These are phyloP conservation scores for Brachypodium distachyon DNA, from an alignment of 202 grass and related monocot genomes.

Conservation along the genomic window DNA sequence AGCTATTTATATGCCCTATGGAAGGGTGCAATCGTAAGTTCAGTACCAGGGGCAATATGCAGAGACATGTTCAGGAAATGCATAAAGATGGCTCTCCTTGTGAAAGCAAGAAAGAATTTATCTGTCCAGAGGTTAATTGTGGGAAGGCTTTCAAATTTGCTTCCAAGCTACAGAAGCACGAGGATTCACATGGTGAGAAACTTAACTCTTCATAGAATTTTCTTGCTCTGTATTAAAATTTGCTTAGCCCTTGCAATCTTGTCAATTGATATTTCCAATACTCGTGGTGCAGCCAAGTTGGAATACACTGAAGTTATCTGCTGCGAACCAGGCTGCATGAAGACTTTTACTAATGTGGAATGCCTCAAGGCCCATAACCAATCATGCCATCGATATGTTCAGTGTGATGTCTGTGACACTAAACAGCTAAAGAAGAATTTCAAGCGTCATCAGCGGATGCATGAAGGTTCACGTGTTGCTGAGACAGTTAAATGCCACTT, in stretches of 20 bases:
- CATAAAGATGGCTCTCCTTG: slow-evolving; percentile 40
- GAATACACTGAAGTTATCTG: slow-evolving; percentile 75
- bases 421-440: slow-evolving; percentile 89
- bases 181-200: slow-evolving; percentile 73
- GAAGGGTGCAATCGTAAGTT: slow-evolving; percentile 56
- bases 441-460: slow-evolving; percentile 59
- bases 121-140: slow-evolving; percentile 63
- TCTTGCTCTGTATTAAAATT: background rate
- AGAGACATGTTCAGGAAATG: slow-evolving; percentile 62
- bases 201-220: background rate
- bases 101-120: slow-evolving; percentile 41
- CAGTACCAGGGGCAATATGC: slow-evolving; percentile 68
- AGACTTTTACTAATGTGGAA: slow-evolving; percentile 54
- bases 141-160: slow-evolving; percentile 71
- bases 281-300: slow-evolving; percentile 50
- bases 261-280: background rate
- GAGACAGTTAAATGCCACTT: slow-evolving; percentile 58
- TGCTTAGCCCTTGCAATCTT: background rate
- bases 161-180: slow-evolving; percentile 82
- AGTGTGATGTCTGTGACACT: slow-evolving; percentile 58
- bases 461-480: slow-evolving; percentile 36
- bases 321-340: slow-evolving; percentile 67
- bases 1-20: slow-evolving; percentile 56
- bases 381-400: slow-evolving; percentile 50
- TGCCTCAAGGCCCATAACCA: slow-evolving; percentile 63